Percentiles rank a stretch among this genome's conserved stretches.
Evolutionary conservation across 495 filamentous ascomycete genomes (phyloP).

Genomic region (Bacidia gigantensis): DNA sequence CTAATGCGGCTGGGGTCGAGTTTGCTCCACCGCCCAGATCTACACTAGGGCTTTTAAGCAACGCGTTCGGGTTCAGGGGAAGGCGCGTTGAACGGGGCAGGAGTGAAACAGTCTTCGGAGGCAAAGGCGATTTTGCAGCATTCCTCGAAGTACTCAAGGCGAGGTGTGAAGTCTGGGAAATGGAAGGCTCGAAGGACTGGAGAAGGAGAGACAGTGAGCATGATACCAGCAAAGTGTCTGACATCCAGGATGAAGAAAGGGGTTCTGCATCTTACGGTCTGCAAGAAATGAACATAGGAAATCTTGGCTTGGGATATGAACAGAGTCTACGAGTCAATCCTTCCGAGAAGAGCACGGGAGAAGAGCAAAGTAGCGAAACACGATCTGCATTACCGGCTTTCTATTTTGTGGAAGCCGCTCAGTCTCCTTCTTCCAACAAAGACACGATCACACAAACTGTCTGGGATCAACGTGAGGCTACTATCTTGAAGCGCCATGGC

Average conservation of each 20-base stretch:
- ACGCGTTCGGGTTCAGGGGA: conserved; percentile 27
- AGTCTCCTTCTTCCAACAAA: not conserved
- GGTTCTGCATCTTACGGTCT: conserved; percentile 4
- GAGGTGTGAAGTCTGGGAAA: conserved; percentile 58
- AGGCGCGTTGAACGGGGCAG: conserved; percentile 22
- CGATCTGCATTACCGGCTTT: not conserved
- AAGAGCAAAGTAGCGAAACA: not conserved
- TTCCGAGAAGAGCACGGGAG: not conserved
- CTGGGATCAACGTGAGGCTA: conserved; percentile 5
- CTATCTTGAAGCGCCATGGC: not conserved
- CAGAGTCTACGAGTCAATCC: conserved; percentile 12
- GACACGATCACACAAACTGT: not conserved
- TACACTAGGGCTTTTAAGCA: conserved; percentile 34
- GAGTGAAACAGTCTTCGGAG: conserved; percentile 29
- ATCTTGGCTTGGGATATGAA: conserved; percentile 15
- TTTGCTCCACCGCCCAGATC: conserved; percentile 35
- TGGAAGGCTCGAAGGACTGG: conserved; percentile 54
- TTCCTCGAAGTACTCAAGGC: conserved; percentile 56
- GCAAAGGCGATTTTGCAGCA: conserved; percentile 46
- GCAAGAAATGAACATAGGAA: conserved; percentile 11
- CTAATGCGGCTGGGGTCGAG: conserved; percentile 49
- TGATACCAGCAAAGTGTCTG: not conserved
- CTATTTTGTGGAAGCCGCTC: not conserved
- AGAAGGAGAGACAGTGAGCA: conserved; percentile 34
- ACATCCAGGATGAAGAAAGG: conserved; percentile 1